Conservation (phyloP, 331 rosid species). For the Rhamnella rubrinervis region DNA sequence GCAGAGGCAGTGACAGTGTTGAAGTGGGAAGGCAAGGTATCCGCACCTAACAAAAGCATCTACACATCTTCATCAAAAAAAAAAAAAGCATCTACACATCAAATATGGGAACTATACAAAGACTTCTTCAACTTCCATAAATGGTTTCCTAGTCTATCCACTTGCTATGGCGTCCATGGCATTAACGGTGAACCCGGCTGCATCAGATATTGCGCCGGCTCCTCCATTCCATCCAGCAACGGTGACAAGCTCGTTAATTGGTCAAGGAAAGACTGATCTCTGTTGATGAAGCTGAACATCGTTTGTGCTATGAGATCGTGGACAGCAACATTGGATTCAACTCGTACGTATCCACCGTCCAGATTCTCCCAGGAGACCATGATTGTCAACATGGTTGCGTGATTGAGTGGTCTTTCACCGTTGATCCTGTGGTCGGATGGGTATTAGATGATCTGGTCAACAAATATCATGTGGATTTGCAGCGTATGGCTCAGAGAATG, state of each 20-base stretch:
- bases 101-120: constrained; percentile 38
- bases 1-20: background rate
- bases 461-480: constrained; percentile 39
- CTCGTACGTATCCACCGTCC: constrained; percentile 46
- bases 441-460: constrained; percentile 35
- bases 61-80: too few species aligned
- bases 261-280: constrained; percentile 52
- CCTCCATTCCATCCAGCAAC: constrained; percentile 44
- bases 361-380: constrained; percentile 14
- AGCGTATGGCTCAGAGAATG: constrained; percentile 45
- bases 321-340: constrained; percentile 59
- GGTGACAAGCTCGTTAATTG: constrained; percentile 25
- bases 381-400: constrained; percentile 27
- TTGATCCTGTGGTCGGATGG: constrained; percentile 54
- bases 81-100: constrained; percentile 10
- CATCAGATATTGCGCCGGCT: constrained; percentile 60
- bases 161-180: constrained; percentile 59
- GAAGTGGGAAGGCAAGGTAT: constrained; percentile 52
- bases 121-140: constrained; percentile 71
- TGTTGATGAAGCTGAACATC: constrained; percentile 35
- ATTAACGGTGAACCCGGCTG: constrained; percentile 56
- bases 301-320: constrained; percentile 49
- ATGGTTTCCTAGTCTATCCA: constrained; percentile 44
- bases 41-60: constrained; percentile 8
- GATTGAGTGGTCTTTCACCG: constrained; percentile 50